Evolutionary conservation across 2,329 filamentous ascomycete genomes (phyloP), one percentile per base, ranked within the genome.

Genomic region (Magnaporthales sp.): DNA sequence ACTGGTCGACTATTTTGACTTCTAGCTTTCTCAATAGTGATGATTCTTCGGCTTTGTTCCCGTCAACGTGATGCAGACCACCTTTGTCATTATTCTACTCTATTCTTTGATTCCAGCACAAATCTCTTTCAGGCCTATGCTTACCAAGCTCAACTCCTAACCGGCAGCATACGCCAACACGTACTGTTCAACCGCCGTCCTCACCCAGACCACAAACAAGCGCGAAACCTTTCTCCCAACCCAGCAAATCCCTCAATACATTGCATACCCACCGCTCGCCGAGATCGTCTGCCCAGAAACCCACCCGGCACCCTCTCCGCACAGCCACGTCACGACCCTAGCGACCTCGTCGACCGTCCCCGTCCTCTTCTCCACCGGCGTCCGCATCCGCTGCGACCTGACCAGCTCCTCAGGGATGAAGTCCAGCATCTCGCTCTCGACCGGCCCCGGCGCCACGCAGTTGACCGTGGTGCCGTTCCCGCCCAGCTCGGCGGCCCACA

Each of bases 391-490:
- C 74, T 86, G 81, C 70, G 78, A 75, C 31, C 81, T 78, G 2
- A 85, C 75, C 13, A 85, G 75, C 0, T 81, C 80, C 66, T 77
- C 72, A 0, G 81, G 80, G 38, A 46, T 46, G 1, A 46, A n/a
- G 38, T 46, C 38, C 38, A 46, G 8, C 13, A 86, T 81, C 19
- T 82, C 78, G 31, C 80, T 87, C 74, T 83, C 75, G 6, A 87
- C 83, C 0, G 86, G 85, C 0, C 87, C 87, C 0, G 86, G 85
- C 24, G 82, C 82, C 2, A 89, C 82, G 0, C 80, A 79, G 69
- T 89, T 90, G 29, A 87, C 86, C 0, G 86, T 89, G 67, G 84
- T 84, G 0, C 86, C 85, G 67, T 80, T 75, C 3, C 68, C 72
- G 0, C 86, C 86, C 9, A 89, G 75, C 74, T 89, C 86, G 0